Evolutionary conservation across 305 asterid species (phyloP).

Genomic region (Solanum hybrid): DNA sequence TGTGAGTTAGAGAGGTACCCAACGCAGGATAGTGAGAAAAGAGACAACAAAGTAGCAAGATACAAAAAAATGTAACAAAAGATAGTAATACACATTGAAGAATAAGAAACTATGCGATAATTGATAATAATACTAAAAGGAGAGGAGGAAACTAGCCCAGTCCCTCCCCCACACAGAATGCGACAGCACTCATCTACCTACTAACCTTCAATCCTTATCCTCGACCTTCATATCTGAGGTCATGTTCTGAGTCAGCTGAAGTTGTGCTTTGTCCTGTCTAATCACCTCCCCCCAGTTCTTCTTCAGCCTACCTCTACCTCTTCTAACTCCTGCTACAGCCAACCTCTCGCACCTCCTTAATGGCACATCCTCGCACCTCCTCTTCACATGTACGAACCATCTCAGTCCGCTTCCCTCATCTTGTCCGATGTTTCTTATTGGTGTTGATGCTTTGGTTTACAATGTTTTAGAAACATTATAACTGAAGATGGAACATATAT

Average conservation of each 20-base stretch:
- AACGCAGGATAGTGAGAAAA: neutral
- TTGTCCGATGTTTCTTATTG: neutral
- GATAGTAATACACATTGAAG: neutral
- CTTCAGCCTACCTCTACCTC: neutral
- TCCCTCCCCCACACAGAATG: neutral
- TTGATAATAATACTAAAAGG: neutral
- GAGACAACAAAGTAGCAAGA: neutral
- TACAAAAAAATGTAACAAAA: neutral
- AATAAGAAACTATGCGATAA: neutral
- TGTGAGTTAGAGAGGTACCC: neutral
- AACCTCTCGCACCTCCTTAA: neutral
- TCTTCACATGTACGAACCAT: neutral
- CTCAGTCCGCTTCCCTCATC: neutral
- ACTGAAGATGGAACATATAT: neutral
- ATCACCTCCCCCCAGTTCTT: neutral
- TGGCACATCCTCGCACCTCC: neutral
- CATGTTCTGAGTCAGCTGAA: neutral
- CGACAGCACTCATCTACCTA: neutral
- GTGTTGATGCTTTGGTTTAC: neutral
- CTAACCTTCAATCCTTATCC: neutral
- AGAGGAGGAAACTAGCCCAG: neutral
- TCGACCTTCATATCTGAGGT: neutral
- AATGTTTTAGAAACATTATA: neutral
- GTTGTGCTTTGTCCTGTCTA: neutral
- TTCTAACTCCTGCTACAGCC: neutral